Evolutionary conservation across 2,329 filamentous ascomycete species (phyloP).

Genomic region (Exophiala lecanii-corni): DNA sequence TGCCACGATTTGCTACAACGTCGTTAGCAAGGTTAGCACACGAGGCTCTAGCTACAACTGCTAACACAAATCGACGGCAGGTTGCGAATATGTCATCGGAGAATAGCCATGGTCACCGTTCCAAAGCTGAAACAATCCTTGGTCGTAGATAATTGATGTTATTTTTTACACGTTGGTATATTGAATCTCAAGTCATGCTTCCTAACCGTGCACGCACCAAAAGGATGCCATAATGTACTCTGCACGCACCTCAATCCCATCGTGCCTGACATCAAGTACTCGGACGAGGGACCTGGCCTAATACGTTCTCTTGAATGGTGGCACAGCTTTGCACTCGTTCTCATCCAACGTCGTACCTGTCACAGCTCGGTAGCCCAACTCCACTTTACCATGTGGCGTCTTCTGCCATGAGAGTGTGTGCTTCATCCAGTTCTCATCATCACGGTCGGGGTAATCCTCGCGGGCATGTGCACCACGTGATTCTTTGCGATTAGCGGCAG

Average conservation of each 20-base stretch:
- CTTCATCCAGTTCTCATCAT: slow-evolving; percentile 99
- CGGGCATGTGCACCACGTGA: slow-evolving; percentile 94
- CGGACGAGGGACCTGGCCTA: slow-evolving; percentile 21
- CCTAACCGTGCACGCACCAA: too few species aligned
- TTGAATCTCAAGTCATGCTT: too few species aligned
- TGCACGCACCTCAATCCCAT: too few species aligned
- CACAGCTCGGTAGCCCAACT: slow-evolving; percentile 81
- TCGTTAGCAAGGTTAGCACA: too few species aligned
- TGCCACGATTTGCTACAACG: too few species aligned
- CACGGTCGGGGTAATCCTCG: slow-evolving; percentile 92
- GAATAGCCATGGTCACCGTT: slow-evolving; percentile 34
- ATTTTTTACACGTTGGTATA: neutral
- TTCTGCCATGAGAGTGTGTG: slow-evolving; percentile 97
- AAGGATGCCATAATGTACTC: too few species aligned
- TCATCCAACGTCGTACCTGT: slow-evolving; percentile 82
- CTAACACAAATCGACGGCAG: too few species aligned
- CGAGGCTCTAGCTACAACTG: too few species aligned
- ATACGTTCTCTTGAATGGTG: slow-evolving; percentile 77
- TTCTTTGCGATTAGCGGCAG: slow-evolving; percentile 92
- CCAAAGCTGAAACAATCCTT: neutral
- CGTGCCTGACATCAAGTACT: too few species aligned
- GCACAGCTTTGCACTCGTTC: slow-evolving; percentile 91
- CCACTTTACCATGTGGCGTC: slow-evolving; percentile 78
- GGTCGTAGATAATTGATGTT: neutral
- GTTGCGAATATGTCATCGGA: slow-evolving; percentile 59